phyloP scores from a whole-genome alignment of 106 monocot genomes.

The Acanthochlamys bracteata region DNA sequence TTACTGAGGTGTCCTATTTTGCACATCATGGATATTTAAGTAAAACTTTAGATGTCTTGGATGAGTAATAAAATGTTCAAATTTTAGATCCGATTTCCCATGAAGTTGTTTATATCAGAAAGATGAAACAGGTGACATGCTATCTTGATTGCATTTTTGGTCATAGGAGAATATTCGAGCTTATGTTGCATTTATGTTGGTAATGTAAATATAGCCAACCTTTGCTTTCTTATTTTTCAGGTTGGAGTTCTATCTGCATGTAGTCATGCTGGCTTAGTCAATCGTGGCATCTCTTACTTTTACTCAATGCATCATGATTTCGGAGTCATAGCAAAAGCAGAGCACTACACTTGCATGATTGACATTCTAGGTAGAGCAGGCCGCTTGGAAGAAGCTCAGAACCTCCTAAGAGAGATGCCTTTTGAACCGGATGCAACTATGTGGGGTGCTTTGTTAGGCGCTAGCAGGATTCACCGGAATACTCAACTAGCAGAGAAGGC shows the following conservation, averaged over 20 bases:
- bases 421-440: slow-evolving; percentile 61
- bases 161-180: no score
- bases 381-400: slow-evolving; percentile 37
- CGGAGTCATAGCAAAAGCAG: slow-evolving; percentile 40
- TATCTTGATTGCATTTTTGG: no score
- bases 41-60: no score
- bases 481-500: slow-evolving; percentile 42
- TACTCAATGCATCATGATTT: slow-evolving; percentile 50
- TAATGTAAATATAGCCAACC: not conserved
- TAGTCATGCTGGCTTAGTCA: slow-evolving; percentile 51
- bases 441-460: slow-evolving; percentile 78
- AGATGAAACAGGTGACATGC: no score
- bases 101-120: no score
- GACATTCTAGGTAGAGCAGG: slow-evolving; percentile 69
- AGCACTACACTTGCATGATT: slow-evolving; percentile 79
- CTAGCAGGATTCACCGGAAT: slow-evolving; percentile 51
- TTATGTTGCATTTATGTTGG: no score
- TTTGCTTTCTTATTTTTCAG: slow-evolving; percentile 13
- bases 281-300: slow-evolving; percentile 48
- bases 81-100: no score
- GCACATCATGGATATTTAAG: no score
- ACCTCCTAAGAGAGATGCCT: slow-evolving; percentile 46
- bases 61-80: no score
- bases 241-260: slow-evolving; percentile 69
- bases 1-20: no score